Conservation (phyloP, 2,329 filamentous ascomycete genomes). For the Fusarium pseudonygamai region DNA sequence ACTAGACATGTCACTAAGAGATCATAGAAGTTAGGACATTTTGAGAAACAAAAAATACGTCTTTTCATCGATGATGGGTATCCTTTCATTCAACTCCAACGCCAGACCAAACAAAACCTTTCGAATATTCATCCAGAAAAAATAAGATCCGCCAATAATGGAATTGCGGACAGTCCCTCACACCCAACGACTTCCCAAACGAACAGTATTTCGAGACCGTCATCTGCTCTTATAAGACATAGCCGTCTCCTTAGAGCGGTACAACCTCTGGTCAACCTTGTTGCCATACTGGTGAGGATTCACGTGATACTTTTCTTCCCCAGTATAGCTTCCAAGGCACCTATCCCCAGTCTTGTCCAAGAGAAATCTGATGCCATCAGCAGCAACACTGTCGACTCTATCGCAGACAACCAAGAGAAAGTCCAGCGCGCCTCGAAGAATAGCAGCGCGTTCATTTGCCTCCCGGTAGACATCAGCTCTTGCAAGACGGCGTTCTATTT, state of each 20-base stretch:
- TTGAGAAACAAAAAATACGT: neutral
- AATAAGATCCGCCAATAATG: neutral
- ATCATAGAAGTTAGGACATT: rapidly evolving
- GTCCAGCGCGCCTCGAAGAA: conserved; percentile 13
- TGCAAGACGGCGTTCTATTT: neutral
- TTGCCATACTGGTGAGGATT: neutral
- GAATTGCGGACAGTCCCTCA: neutral
- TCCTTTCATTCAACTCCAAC: neutral
- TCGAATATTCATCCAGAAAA: neutral
- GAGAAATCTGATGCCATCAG: neutral
- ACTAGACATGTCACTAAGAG: neutral
- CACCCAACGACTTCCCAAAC: neutral
- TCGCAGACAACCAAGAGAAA: conserved; percentile 4
- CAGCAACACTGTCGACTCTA: neutral
- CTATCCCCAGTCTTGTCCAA: neutral
- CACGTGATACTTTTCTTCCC: conserved; percentile 1
- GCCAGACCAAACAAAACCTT: neutral
- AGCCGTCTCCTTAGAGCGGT: conserved; percentile 1
- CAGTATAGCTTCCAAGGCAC: conserved; percentile 3
- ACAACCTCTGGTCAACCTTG: neutral
- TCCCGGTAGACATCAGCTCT: neutral
- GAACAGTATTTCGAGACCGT: neutral
- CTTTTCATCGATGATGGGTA: neutral
- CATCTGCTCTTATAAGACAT: neutral
- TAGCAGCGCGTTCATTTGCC: neutral